Evolutionary conservation across 2,329 filamentous ascomycete species (phyloP).

Genomic region (Sporothrix mexicana): DNA sequence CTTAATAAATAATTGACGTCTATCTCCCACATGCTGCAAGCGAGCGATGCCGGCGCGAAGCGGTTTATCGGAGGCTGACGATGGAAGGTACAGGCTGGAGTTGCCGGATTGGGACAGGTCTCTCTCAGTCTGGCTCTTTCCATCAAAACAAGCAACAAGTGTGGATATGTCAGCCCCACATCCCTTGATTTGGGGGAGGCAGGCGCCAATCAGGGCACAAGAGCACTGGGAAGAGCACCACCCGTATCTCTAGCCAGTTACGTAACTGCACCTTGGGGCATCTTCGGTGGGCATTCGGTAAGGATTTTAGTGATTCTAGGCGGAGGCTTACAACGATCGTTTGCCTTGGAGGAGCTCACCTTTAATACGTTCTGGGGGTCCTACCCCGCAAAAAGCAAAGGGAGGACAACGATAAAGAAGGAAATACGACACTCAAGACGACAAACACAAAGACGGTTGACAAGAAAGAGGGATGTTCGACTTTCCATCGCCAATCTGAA

Average conservation of each 20-base stretch:
- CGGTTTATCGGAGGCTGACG: not conserved
- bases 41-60: not conserved
- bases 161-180: not conserved
- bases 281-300: not conserved
- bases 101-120: conserved; percentile 2
- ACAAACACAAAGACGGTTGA: not conserved
- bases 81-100: conserved; percentile 5
- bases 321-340: not conserved
- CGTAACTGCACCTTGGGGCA: conserved; percentile 8
- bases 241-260: conserved; percentile 31
- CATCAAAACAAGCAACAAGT: not conserved
- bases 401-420: not conserved
- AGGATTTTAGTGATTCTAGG: not conserved
- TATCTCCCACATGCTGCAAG: not conserved
- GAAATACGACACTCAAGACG: not conserved
- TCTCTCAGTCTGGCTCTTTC: too few relatives aligned
- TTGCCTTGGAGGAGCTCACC: not conserved
- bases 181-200: not conserved
- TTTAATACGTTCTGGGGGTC: not conserved
- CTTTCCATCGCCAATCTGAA: not conserved
- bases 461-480: not conserved
- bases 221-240: not conserved
- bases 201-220: too few relatives aligned
- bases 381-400: conserved; percentile 23
- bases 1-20: not conserved